A percentile compares a stretch with the other conserved stretches of the same genome.
Evolutionary conservation across 129 eudicot species (phyloP).

Genomic region (Glebionis coronaria): DNA sequence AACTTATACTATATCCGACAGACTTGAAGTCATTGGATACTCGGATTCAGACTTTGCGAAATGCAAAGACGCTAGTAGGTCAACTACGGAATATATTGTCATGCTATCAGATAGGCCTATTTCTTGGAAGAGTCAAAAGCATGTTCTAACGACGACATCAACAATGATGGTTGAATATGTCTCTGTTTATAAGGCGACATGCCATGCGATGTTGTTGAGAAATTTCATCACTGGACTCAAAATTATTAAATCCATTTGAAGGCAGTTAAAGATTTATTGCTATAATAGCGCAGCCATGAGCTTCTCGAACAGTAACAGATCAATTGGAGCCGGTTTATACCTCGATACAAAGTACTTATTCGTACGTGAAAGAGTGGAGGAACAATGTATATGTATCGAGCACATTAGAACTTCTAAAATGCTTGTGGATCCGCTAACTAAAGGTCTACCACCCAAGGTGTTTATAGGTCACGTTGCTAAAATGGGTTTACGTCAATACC

Average conservation of each 20-base stretch:
- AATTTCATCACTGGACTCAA: background rate
- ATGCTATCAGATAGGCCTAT: background rate
- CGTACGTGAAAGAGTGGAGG: no score
- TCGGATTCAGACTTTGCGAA: no score
- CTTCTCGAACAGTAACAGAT: background rate
- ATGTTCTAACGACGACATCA: background rate
- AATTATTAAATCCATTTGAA: background rate
- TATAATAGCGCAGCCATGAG: background rate
- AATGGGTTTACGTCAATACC: background rate
- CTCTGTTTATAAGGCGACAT: background rate
- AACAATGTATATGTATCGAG: no score
- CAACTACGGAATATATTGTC: background rate
- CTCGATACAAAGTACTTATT: no score
- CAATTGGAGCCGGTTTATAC: background rate
- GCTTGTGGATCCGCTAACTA: background rate
- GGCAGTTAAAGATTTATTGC: background rate
- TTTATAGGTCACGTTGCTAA: background rate
- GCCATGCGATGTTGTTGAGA: background rate
- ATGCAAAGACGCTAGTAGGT: background rate
- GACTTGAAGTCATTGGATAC: no score
- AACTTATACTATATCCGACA: no score
- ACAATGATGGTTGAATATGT: background rate
- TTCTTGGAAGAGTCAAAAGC: conserved; percentile 4
- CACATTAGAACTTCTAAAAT: no score
- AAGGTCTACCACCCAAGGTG: background rate